These are phyloP conservation scores for Byssoonygena ceratinophila DNA, from an alignment of 2,329 filamentous ascomycete species.

Conservation along the genomic window DNA sequence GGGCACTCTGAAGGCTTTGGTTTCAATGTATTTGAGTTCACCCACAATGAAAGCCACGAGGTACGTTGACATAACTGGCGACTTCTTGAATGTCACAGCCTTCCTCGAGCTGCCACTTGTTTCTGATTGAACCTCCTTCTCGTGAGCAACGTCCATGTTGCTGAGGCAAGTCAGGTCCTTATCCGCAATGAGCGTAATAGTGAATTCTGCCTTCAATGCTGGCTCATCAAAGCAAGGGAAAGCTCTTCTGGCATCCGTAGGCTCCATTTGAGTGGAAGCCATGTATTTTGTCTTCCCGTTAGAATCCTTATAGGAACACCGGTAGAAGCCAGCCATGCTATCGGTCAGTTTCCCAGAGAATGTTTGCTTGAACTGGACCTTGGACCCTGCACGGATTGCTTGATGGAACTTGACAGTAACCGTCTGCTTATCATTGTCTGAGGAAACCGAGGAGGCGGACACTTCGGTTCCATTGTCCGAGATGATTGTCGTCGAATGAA, in stretches of 20 bases:
- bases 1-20: constrained; percentile 78
- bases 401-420: constrained; percentile 71
- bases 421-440: constrained; percentile 70
- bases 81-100: constrained; percentile 83
- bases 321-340: constrained; percentile 96
- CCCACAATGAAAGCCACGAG: constrained; percentile 88
- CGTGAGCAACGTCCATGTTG: constrained; percentile 88
- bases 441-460: constrained; percentile 56
- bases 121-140: constrained; percentile 59
- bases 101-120: constrained; percentile 59
- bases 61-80: constrained; percentile 92
- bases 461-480: constrained; percentile 45
- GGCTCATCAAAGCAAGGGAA: constrained; percentile 98
- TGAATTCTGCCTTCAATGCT: constrained; percentile 83
- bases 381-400: constrained; percentile 60
- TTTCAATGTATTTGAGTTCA: constrained; percentile 88
- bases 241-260: constrained; percentile 81
- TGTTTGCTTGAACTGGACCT: constrained; percentile 64
- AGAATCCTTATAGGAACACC: constrained; percentile 77
- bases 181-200: constrained; percentile 80
- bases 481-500: constrained; percentile 61
- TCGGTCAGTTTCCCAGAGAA: constrained; percentile 78
- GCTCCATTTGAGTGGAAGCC: constrained; percentile 91
- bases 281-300: constrained; percentile 72
- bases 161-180: constrained; percentile 83